Evolutionary conservation across 306 rosid genomes (phyloP).

Genomic region (Casuarina glauca): DNA sequence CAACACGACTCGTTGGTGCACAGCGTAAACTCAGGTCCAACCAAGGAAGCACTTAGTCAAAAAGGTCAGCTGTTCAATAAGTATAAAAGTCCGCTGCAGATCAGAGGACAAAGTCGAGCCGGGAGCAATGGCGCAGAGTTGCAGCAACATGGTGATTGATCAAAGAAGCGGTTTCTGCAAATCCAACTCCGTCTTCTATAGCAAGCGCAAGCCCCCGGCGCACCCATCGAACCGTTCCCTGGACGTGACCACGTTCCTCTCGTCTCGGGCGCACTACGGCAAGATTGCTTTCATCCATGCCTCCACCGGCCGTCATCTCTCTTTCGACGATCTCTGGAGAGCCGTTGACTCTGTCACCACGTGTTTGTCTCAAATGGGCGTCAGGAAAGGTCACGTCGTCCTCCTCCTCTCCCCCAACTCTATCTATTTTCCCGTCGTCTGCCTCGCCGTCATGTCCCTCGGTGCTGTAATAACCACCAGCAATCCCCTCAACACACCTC

Average conservation of each 20-base stretch:
- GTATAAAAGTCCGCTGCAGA: no score
- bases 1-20: not conserved
- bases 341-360: constrained; percentile 58
- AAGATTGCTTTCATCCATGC: constrained; percentile 75
- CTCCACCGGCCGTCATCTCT: constrained; percentile 63
- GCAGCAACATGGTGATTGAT: no score
- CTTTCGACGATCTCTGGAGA: constrained; percentile 63
- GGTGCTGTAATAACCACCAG: constrained; percentile 91
- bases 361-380: constrained; percentile 59
- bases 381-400: constrained; percentile 72
- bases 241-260: constrained; percentile 75
- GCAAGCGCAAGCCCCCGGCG: constrained; percentile 57
- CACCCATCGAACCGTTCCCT: constrained; percentile 57
- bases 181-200: constrained; percentile 62
- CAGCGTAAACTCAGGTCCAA: no score
- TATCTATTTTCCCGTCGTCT: constrained; percentile 69
- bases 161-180: constrained; percentile 36
- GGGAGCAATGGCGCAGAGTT: no score
- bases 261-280: constrained; percentile 74
- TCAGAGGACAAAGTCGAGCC: no score
- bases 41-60: not conserved
- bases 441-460: constrained; percentile 84
- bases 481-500: constrained; percentile 79
- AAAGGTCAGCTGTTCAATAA: not conserved
- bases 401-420: constrained; percentile 89